Conservation (phyloP, 257 asterid species). For the Phtheirospermum japonicum region DNA sequence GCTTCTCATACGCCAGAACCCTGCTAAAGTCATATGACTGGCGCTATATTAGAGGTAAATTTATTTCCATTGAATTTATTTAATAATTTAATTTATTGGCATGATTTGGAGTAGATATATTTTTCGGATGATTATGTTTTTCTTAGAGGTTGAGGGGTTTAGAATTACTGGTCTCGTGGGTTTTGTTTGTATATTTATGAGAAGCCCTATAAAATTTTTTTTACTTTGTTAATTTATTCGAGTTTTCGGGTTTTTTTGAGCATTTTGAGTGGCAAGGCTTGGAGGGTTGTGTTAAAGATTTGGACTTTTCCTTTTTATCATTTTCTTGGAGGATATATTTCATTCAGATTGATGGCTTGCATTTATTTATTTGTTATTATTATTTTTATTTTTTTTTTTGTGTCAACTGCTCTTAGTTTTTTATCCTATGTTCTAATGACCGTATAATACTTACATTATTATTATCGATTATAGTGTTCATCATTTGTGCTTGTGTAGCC, state of each 20-base stretch:
- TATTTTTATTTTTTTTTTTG: conserved; percentile 2
- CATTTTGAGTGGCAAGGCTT: too few relatives aligned
- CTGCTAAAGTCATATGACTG: conserved; percentile 73
- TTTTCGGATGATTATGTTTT: conserved; percentile 1
- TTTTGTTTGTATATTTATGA: conserved; percentile 25
- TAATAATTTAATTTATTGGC: not conserved
- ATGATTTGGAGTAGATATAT: not conserved
- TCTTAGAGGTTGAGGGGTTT: conserved; percentile 20
- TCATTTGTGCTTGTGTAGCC: not conserved
- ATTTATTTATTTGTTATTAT: not conserved
- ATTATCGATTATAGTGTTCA: not conserved
- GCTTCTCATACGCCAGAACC: conserved; percentile 64
- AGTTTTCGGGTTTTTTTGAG: too few relatives aligned
- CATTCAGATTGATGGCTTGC: conserved; percentile 11
- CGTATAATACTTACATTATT: not conserved
- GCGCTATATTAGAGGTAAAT: conserved; percentile 82
- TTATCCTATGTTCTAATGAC: too few relatives aligned
- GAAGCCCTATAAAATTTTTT: too few relatives aligned
- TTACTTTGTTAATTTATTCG: conserved; percentile 1
- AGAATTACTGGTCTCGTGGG: conserved; percentile 3
- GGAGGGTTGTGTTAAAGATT: not conserved
- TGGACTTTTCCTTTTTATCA: conserved; percentile 7
- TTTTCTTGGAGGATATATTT: conserved; percentile 16
- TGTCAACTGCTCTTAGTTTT: too few relatives aligned
- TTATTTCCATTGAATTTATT: conserved; percentile 8